These are phyloP conservation scores for Fusarium chlamydosporum DNA, from an alignment of 2,329 filamentous ascomycete species.

Conservation along the genomic window DNA sequence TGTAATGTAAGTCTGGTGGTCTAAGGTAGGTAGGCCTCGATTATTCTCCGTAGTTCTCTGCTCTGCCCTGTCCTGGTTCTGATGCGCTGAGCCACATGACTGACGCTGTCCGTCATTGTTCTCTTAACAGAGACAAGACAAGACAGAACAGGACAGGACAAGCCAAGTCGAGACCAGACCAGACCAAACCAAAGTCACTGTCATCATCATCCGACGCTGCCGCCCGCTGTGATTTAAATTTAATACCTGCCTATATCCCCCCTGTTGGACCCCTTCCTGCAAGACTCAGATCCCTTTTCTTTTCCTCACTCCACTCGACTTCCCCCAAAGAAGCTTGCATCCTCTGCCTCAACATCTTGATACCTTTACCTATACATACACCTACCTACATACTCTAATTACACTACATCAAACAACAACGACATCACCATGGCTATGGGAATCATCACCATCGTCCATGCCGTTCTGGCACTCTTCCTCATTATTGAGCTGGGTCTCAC, in stretches of 20 bases:
- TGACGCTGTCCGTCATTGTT: slow-evolving; percentile 33
- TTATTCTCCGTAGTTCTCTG: slow-evolving; percentile 16
- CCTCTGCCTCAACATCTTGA: not conserved
- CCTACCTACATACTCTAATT: not conserved
- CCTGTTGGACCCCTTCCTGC: slow-evolving; percentile 18
- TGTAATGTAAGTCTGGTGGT: not conserved
- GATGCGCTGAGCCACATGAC: slow-evolving; percentile 27
- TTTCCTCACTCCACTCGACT: not conserved
- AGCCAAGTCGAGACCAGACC: too few species aligned
- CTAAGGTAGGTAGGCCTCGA: slow-evolving; percentile 33
- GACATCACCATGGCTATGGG: slow-evolving; percentile 63
- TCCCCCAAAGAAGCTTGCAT: not conserved
- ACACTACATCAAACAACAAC: not conserved
- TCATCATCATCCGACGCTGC: slow-evolving; percentile 34
- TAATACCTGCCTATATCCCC: slow-evolving; percentile 23
- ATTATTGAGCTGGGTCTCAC: slow-evolving; percentile 82
- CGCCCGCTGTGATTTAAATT: slow-evolving; percentile 29
- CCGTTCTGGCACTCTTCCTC: slow-evolving; percentile 75
- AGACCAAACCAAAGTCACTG: slow-evolving; percentile 17
- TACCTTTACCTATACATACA: not conserved
- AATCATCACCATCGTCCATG: slow-evolving; percentile 74
- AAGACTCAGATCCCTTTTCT: slow-evolving; percentile 12
- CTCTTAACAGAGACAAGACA: slow-evolving; percentile 2
- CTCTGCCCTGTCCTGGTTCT: not conserved
- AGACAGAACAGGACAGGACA: not conserved